Conservation (phyloP, 208 protist genomes). For the Perkinsela sp. region DNA sequence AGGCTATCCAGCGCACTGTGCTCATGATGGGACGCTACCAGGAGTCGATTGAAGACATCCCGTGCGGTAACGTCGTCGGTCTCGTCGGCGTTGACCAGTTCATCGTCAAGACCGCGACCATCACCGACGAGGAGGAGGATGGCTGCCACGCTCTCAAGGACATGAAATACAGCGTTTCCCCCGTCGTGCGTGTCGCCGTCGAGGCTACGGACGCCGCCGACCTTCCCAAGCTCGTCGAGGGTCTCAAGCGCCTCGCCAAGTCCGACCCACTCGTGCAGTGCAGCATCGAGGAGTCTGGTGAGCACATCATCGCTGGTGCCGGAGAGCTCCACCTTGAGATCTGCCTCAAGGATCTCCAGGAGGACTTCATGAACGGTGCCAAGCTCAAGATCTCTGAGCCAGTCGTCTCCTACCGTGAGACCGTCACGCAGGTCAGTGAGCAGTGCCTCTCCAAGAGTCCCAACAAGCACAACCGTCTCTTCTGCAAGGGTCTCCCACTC, state of each 20-base stretch:
- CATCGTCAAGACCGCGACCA: conserved; percentile 91
- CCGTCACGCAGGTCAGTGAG: conserved; percentile 71
- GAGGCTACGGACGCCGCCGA: conserved; percentile 84
- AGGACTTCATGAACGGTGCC: conserved; percentile 79
- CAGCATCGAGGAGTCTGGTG: conserved; percentile 81
- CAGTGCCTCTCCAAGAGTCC: conserved; percentile 46
- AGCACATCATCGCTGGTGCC: conserved; percentile 95
- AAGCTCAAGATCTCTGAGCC: conserved; percentile 76
- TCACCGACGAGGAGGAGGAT: conserved; percentile 57
- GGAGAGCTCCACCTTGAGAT: conserved; percentile 98
- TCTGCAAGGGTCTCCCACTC: conserved; percentile 68
- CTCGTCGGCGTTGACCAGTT: conserved; percentile 97
- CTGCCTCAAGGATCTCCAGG: conserved; percentile 93
- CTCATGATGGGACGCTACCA: conserved; percentile 69
- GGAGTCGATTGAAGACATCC: conserved; percentile 81
- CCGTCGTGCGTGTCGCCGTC: conserved; percentile 88
- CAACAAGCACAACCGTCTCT: conserved; percentile 99
- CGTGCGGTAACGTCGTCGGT: conserved; percentile 90
- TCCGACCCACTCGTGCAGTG: conserved; percentile 78
- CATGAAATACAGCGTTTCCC: conserved; percentile 98
- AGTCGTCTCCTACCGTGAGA: conserved; percentile 95
- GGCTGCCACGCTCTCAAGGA: conserved; percentile 21
- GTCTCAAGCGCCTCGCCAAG: conserved; percentile 87
- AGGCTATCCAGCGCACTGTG: conserved; percentile 25
- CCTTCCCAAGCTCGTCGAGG: conserved; percentile 88